Base-by-base conservation (phyloP, 345 rosid species). In the Eucalyptus tenuipes region DNA sequence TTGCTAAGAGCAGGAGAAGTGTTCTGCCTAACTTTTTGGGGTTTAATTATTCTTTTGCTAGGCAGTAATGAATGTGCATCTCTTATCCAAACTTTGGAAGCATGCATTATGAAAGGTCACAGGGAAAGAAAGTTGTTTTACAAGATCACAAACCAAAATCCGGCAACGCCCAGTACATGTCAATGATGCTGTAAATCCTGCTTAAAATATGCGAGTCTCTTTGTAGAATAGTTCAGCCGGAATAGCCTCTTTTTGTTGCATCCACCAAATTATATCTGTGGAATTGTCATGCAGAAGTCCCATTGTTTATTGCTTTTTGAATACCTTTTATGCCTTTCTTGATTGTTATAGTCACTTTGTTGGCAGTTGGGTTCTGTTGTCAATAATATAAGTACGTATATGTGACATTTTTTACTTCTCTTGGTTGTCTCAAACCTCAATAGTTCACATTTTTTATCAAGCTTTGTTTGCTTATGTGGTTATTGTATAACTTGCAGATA, bases 401-500 rank as follows among this genome's bases (percentile, higher is more conserved):
- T 12, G 8, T 37, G 82, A 75, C 47, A 37, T 20, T 10, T 37
- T 75, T 37, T 2, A 85, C 59, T 53, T 49, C 61, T 50, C 68
- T 53, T 50, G n/a, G 64, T 48, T 27, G 44, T 49, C 24, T 75
- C 47, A 20, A 75, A 18, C 82, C 45, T 75, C 45, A 75, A 75
- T 18, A 37, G 45, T 40, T 37, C 45, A 10, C 82, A 4, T 37
- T 75, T 37, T 75, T 37, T 18, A 75, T 10, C 13, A 75, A 75
- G 82, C 82, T 75, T 75, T 75, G 47, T 37, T 75, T 37, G 82
- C 47, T 75, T 75, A 37, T 37, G 57, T 20, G 87, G 15, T 17
- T 52, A 47, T 45, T 20, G 44, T 11, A 75, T 59, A 45, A 48
- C 85, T 88, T 90, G 29, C 33, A 97, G 99, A 52, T 93, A 87